Conservation (phyloP, 192 early-diverging fungal genomes). For the Allomyces macrogynus region DNA sequence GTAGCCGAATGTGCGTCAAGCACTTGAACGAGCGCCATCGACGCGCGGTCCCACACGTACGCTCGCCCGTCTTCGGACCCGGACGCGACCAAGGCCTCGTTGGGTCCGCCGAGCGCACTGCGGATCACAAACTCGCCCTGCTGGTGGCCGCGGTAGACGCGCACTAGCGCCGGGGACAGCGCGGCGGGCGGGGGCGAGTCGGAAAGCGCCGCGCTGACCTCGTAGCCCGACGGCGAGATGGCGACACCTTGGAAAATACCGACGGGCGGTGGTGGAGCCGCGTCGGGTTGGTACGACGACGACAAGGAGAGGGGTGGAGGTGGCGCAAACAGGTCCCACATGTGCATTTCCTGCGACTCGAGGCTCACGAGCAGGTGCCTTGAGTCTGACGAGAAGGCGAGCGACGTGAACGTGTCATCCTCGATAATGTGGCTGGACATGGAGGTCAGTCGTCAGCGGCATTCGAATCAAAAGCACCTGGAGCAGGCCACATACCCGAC, state of each 20-base stretch:
- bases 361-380: conserved; percentile 7
- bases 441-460: too few species aligned
- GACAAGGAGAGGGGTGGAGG: neutral
- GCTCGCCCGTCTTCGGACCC: conserved; percentile 1
- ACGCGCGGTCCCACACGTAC: conserved; percentile 7
- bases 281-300: too few species aligned
- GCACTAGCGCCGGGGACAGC: too few species aligned
- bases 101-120: conserved; percentile 3
- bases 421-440: conserved; percentile 1
- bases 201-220: too few species aligned
- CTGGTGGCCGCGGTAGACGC: neutral
- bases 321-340: conserved; percentile 7
- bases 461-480: neutral
- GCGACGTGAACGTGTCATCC: conserved; percentile 5
- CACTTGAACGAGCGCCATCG: conserved; percentile 1
- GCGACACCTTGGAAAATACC: too few species aligned
- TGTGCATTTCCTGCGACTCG: conserved; percentile 5
- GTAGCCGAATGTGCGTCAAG: conserved; percentile 5
- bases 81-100: conserved; percentile 3
- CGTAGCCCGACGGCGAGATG: too few species aligned
- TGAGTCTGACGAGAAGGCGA: conserved; percentile 2
- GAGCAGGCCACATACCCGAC: neutral
- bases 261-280: too few species aligned
- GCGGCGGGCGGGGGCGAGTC: too few species aligned
- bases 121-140: conserved; percentile 7